phyloP scores from a whole-genome alignment of 331 rosid genomes.

The Spiraea crenata region DNA sequence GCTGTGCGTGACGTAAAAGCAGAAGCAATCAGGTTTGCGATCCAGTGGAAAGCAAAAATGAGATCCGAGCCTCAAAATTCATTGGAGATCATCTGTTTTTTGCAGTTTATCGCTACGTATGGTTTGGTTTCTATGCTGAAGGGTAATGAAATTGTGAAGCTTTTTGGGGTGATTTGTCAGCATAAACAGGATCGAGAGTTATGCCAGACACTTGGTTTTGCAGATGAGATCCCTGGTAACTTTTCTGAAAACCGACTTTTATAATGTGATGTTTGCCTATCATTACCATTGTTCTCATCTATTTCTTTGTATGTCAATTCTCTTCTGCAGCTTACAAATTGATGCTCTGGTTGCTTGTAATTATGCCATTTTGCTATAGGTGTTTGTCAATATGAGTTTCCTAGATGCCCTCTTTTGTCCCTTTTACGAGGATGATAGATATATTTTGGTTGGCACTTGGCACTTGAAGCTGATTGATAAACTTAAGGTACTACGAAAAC shows the following conservation, averaged over 20 bases:
- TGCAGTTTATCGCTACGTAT: conserved; percentile 47
- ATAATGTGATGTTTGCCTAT: neutral
- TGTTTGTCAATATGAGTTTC: too few relatives aligned
- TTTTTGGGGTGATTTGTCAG: conserved; percentile 40
- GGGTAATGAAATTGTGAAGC: conserved; percentile 40
- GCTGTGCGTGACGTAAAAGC: conserved; percentile 33
- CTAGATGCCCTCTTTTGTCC: neutral
- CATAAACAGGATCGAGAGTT: conserved; percentile 46
- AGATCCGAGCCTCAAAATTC: conserved; percentile 28
- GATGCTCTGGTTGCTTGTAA: neutral
- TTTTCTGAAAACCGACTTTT: conserved; percentile 19
- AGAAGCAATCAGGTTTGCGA: conserved; percentile 45
- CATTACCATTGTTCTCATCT: neutral
- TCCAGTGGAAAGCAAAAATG: conserved; percentile 40
- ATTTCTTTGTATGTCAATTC: neutral
- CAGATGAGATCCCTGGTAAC: conserved; percentile 49
- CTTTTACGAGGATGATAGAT: neutral
- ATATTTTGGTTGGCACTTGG: neutral
- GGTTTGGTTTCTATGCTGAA: conserved; percentile 40
- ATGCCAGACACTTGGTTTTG: conserved; percentile 36
- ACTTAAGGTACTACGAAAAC: neutral
- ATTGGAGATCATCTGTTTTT: conserved; percentile 46
- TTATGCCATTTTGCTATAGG: neutral
- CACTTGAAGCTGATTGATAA: neutral
- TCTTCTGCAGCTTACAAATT: neutral